Base-by-base conservation (phyloP, 306 rosid species). In the Abrus precatorius region DNA sequence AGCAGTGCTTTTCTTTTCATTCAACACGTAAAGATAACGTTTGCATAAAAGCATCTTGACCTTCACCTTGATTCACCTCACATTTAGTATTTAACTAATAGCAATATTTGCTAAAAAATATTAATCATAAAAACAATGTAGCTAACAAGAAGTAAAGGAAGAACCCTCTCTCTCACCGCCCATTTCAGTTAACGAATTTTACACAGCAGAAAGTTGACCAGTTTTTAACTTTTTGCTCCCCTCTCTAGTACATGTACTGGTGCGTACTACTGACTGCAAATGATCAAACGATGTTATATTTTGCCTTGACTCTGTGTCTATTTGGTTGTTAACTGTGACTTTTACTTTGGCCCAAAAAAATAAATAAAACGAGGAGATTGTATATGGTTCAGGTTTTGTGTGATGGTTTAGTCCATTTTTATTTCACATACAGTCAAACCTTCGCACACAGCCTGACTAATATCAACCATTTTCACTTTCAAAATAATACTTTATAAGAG, bases 1-100 rank as follows among this genome's bases (percentile, higher is more conserved):
- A 72, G 55, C 75, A 54, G 87, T 52, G 77, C 81, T 71, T 84
- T 85, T 84, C 86, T 69, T 78, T 92, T 89, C 76, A 79, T 86
- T 85, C 88, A 72, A 72, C 90, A 86, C 88, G 91, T 82, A 88
- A 94, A 91, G 92, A 69, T 68, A 88, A 94, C 92, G 97, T 77
- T 62, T 84, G 85, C 59, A 84, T 36, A 68, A 87, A 89, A 90
- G 90, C 81, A 87, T 74, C 85, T 88, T 83, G 89, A 74, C 80
- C 85, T 84, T 84, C 89, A 83, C 87, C 92, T 89, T 86, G 80
- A 81, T 82, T 85, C 86, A 87, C 78, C 84, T 78, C 77, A 77
- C 41, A 50, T 71, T 66, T 78, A 57, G 6, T 30, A 79, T 77
- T 82, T 68, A 78, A 78, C 75, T 41, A 67, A 66, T 11, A 54